phyloP scores from a whole-genome alignment of 108 stramenopile genomes.

The Nitzschia sp. region DNA sequence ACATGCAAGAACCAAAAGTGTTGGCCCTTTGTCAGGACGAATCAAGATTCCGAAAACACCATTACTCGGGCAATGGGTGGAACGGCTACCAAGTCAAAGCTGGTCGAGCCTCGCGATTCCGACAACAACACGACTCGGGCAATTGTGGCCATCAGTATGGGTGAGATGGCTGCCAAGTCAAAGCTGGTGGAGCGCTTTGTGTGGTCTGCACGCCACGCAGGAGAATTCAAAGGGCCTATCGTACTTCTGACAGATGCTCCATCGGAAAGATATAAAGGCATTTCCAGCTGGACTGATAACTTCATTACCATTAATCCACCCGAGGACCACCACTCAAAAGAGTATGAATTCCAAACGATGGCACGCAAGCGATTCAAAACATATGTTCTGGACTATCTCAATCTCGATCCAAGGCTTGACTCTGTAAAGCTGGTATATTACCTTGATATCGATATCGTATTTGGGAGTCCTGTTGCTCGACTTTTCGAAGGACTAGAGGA shows the following conservation, averaged over 20 bases:
- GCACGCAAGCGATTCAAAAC: conserved; percentile 26
- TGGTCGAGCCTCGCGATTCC: background rate
- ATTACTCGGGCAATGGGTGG: background rate
- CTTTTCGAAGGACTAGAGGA: conserved; percentile 10
- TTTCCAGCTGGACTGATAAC: background rate
- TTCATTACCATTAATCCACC: conserved; percentile 19
- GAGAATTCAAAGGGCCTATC: conserved; percentile 11
- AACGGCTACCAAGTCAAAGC: no score
- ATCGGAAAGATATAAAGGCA: background rate
- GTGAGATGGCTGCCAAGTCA: conserved; percentile 8
- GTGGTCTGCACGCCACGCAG: conserved; percentile 10
- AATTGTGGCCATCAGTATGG: conserved; percentile 18
- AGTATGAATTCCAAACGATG: conserved; percentile 1
- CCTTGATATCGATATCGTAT: conserved; percentile 20
- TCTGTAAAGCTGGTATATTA: conserved; percentile 14
- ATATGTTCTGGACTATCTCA: conserved; percentile 13
- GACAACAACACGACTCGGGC: background rate
- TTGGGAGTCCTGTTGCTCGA: background rate
- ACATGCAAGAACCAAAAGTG: background rate
- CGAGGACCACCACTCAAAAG: conserved; percentile 2
- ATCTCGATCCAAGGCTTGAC: conserved; percentile 8
- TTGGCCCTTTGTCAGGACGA: no score
- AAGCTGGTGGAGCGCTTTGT: conserved; percentile 15
- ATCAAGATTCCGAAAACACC: background rate
- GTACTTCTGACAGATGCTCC: background rate